phyloP scores from a whole-genome alignment of 2,329 filamentous ascomycete species.

The Botryotinia globosa region DNA sequence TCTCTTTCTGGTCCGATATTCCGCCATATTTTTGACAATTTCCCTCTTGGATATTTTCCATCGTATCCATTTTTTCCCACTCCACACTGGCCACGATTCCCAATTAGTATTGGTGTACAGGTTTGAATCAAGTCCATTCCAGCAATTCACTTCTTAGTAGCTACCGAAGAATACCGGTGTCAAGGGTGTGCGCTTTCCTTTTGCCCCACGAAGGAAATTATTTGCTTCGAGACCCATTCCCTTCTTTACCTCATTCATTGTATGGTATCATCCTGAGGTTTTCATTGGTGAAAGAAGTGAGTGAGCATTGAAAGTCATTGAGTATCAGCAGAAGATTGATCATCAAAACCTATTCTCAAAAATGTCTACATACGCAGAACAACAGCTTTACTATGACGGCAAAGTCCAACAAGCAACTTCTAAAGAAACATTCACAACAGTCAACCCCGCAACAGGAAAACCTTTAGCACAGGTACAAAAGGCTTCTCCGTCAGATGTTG shows the following conservation, averaged over 20 bases:
- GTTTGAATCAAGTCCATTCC: neutral
- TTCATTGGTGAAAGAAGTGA: constrained; percentile 17
- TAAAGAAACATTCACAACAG: constrained; percentile 63
- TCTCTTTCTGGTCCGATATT: constrained; percentile 9
- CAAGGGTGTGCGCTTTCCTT: neutral
- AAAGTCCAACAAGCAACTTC: constrained; percentile 60
- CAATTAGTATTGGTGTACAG: neutral
- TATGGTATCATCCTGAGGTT: neutral
- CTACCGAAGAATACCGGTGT: neutral
- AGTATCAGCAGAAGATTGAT: neutral
- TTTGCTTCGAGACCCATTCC: constrained; percentile 2
- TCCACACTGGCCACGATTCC: neutral
- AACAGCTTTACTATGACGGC: constrained; percentile 75
- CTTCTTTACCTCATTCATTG: neutral
- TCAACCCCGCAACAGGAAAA: constrained; percentile 70
- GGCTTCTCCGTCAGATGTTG: constrained; percentile 64
- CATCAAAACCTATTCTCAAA: constrained; percentile 27
- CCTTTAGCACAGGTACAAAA: constrained; percentile 69
- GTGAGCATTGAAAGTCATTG: constrained; percentile 4
- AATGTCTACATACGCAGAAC: constrained; percentile 44
- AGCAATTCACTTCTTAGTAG: neutral
- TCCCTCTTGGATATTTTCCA: neutral
- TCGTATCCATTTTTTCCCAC: neutral
- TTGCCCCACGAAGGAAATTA: constrained; percentile 17
- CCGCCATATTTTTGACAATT: neutral